phyloP scores from a whole-genome alignment of 75 land plant genomes.

The Cryptomeria japonica region DNA sequence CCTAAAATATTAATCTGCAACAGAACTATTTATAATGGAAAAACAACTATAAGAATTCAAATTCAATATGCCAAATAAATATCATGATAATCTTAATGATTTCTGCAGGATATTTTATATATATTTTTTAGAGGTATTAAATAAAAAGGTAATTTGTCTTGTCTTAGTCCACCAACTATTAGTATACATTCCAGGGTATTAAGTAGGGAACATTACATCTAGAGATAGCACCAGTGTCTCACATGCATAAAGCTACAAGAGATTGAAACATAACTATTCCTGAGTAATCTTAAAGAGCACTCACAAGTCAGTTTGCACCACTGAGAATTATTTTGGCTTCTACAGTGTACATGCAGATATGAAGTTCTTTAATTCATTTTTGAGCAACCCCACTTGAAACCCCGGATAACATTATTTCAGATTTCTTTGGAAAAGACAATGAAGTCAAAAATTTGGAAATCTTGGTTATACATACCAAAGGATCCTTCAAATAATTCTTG shows the following conservation, averaged over 20 bases:
- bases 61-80: no score
- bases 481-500: slow-evolving; percentile 74
- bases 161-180: no score
- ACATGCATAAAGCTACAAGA: not conserved
- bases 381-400: not conserved
- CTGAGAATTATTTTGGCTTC: not conserved
- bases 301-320: not conserved
- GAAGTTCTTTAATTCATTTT: not conserved
- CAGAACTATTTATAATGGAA: no score
- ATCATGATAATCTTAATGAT: no score
- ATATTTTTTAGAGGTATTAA: no score
- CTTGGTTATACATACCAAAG: slow-evolving; percentile 55
- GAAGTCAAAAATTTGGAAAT: not conserved
- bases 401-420: not conserved
- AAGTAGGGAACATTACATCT: no score
- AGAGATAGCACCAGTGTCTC: not conserved
- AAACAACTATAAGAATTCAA: no score
- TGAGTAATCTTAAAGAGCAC: not conserved
- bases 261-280: not conserved
- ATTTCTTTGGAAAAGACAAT: slow-evolving; percentile 5
- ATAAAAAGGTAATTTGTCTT: no score
- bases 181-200: no score
- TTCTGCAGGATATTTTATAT: no score
- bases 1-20: no score
- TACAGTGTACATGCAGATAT: not conserved